A percentile compares a stretch with the other conserved stretches of the same genome.
Evolutionary conservation across 2,329 filamentous ascomycete genomes (phyloP).

Genomic region (Didymella segeticola): DNA sequence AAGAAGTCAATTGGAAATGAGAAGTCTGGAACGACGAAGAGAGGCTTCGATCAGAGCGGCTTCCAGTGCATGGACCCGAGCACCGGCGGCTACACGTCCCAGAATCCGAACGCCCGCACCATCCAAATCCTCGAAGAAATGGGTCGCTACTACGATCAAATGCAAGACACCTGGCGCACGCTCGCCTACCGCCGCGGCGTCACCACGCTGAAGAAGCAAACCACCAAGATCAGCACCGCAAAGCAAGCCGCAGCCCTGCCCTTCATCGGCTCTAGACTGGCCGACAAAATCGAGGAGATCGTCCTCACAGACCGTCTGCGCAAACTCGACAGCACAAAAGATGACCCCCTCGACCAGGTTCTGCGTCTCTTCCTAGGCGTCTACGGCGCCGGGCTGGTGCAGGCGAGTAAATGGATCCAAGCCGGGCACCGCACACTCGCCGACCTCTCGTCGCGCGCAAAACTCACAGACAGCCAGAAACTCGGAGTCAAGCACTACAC

Average conservation of each 20-base stretch:
- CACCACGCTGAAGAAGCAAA: conserved; percentile 71
- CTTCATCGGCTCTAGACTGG: conserved; percentile 74
- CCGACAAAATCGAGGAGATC: conserved; percentile 89
- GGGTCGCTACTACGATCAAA: conserved; percentile 76
- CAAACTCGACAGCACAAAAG: conserved; percentile 72
- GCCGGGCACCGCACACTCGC: conserved; percentile 76
- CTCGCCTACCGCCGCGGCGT: conserved; percentile 80
- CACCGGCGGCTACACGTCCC: conserved; percentile 50
- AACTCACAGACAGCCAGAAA: conserved; percentile 72
- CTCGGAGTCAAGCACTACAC: conserved; percentile 81
- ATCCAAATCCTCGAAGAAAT: conserved; percentile 81
- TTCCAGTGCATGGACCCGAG: conserved; percentile 68
- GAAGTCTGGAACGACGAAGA: conserved; percentile 19
- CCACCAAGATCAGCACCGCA: conserved; percentile 68
- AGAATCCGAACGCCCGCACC: conserved; percentile 76
- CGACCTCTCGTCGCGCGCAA: conserved; percentile 68
- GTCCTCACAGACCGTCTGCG: conserved; percentile 74
- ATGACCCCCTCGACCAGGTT: conserved; percentile 69
- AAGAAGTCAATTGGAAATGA: neutral
- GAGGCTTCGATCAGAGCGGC: conserved; percentile 45
- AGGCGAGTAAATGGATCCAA: conserved; percentile 78
- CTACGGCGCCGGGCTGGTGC: conserved; percentile 76
- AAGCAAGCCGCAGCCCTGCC: conserved; percentile 72
- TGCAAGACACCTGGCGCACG: conserved; percentile 78
- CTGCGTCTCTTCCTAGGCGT: conserved; percentile 76